phyloP scores from a whole-genome alignment of 345 rosid genomes.

The Pugionium dolabratum region DNA sequence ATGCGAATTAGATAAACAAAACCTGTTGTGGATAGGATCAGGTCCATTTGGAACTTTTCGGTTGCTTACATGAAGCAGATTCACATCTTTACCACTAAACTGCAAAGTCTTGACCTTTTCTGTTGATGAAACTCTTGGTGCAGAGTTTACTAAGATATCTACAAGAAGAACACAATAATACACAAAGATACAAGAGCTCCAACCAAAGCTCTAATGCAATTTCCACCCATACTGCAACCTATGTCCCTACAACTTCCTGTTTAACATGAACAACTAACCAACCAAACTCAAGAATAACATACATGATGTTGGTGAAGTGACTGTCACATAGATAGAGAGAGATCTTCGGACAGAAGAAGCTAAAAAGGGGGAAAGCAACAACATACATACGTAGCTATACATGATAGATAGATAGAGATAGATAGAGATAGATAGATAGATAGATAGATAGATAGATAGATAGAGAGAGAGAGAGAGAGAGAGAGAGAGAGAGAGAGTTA shows the following conservation, averaged over 20 bases:
- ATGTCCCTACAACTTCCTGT: conserved; percentile 48
- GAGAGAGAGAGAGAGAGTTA: conserved; percentile 35
- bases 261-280: conserved; percentile 41
- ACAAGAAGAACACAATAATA: conserved; percentile 59
- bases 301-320: conserved; percentile 49
- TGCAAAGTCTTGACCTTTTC: conserved; percentile 40
- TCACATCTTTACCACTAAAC: conserved; percentile 43
- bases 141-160: conserved; percentile 44
- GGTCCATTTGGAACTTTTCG: conserved; percentile 96
- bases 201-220: conserved; percentile 44
- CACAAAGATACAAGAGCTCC: conserved; percentile 53
- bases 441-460: too few relatives aligned
- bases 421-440: too few relatives aligned
- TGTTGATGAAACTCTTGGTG: conserved; percentile 39
- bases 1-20: conserved; percentile 24
- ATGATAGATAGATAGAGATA: conserved; percentile 15
- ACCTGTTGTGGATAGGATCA: conserved; percentile 99
- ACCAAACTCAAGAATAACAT: conserved; percentile 38
- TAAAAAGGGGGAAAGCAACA: conserved; percentile 39
- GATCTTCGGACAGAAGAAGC: conserved; percentile 35
- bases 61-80: conserved; percentile 71
- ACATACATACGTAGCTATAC: conserved; percentile 34
- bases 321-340: conserved; percentile 42
- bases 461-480: not conserved
- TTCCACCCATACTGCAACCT: conserved; percentile 36